phyloP scores from a whole-genome alignment of 2,329 filamentous ascomycete genomes.

The Pleurostoma richardsiae region DNA sequence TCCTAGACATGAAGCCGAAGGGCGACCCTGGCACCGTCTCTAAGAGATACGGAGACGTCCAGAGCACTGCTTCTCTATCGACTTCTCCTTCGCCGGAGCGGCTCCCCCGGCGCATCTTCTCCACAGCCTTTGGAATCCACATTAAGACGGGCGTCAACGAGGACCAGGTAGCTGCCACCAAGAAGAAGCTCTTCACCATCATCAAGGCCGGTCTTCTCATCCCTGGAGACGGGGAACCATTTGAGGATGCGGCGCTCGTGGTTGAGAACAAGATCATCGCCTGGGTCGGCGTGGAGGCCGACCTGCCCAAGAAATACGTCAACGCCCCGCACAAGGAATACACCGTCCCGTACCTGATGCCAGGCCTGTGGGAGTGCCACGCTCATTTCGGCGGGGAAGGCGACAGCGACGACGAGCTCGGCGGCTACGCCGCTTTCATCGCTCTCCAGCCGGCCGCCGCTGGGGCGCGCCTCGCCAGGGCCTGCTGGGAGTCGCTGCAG shows the following conservation, averaged over 20 bases:
- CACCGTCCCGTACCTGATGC: slow-evolving; percentile 23
- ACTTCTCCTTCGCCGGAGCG: neutral
- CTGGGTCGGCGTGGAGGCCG: slow-evolving; percentile 26
- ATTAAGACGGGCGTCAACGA: slow-evolving; percentile 3
- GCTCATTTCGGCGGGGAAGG: slow-evolving; percentile 22
- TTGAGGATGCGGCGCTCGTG: slow-evolving; percentile 25
- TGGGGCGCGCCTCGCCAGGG: slow-evolving; percentile 24
- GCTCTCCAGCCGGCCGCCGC: slow-evolving; percentile 21
- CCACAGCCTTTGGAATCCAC: slow-evolving; percentile 6
- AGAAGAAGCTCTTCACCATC: slow-evolving; percentile 24
- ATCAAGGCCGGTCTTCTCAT: slow-evolving; percentile 27
- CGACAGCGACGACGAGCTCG: slow-evolving; percentile 5
- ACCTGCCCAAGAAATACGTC: slow-evolving; percentile 22
- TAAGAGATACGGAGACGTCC: no score
- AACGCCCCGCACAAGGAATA: slow-evolving; percentile 16
- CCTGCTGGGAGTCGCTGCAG: slow-evolving; percentile 31
- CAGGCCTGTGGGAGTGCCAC: slow-evolving; percentile 28
- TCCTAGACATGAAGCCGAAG: no score
- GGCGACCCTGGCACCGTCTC: no score
- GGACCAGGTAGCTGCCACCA: slow-evolving; percentile 3
- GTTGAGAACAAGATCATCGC: slow-evolving; percentile 28
- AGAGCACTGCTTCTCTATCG: no score
- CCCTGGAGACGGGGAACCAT: slow-evolving; percentile 28
- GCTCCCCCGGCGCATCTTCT: slow-evolving; percentile 4
- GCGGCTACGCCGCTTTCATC: slow-evolving; percentile 13